Evolutionary conservation across 1,139 yeast genomes (phyloP), one percentile per base, ranked within the genome.

Genomic region (Yamadazyma triangularis): DNA sequence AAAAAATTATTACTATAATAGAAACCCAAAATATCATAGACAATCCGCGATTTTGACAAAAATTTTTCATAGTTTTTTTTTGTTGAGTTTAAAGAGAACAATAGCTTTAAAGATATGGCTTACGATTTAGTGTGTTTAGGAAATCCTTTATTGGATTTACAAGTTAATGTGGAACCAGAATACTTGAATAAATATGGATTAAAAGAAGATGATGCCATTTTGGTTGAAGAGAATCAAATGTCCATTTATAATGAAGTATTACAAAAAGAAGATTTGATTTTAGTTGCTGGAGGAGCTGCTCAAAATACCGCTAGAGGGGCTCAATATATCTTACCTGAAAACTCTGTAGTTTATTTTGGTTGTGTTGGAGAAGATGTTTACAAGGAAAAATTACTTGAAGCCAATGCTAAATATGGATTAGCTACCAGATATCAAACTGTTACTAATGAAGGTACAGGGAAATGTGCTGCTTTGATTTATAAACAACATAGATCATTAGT

Each of bases 271-370:
- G 77, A 71, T 40, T 79, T 85, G 45, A 76, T 78, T 53, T 65
- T 79, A 42, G 77, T 91, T 48, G 98, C 99, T 40, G 99, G 99
- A 48, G 99, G 99, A 58, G 98, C 99, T 48, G 98, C 97, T 39
- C 99, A 91, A 69, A 91, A 91, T 70, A 81, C 98, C 42, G 96
- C 98, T 38, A 80, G 99, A 68, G 99, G 96, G 54, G 97, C 97
- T 32, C 96, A 91, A 56, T 89, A 87, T 66, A 65, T 87, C 42
- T 72, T 93, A 36, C 96, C 97, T 38, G 64, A 70, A 29, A 62
- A 79, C 50, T 79, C 93, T 20, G 98, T 91, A 31, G 84, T 82
- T 33, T 91, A 93, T 72, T 88, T 91, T 54, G 99, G 99, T 32
- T 81, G 95, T 34, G 98, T 89, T 42, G 98, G 98, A 53, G 74